phyloP scores from a whole-genome alignment of 139 green algal species.

The Chlamydomonas sphaeroides region DNA sequence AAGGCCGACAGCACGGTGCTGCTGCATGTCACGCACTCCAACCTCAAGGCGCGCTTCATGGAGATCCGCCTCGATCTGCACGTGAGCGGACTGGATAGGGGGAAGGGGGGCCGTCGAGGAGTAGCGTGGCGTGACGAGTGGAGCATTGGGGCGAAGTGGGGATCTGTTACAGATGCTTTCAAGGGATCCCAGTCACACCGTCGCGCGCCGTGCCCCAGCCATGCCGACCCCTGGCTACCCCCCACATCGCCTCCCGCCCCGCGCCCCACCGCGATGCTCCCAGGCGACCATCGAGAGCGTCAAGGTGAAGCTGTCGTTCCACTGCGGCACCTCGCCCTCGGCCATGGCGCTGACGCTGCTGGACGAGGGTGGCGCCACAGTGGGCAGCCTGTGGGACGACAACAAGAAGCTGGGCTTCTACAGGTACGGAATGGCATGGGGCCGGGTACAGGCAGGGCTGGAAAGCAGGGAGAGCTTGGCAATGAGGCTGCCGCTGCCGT shows the following conservation, averaged over 20 bases:
- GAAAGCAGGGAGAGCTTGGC: too few relatives aligned
- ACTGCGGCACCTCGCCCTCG: conserved; percentile 84
- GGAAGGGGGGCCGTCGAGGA: too few relatives aligned
- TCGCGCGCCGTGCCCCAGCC: neutral
- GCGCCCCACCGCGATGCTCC: too few relatives aligned
- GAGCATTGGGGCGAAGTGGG: too few relatives aligned
- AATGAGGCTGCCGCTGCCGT: too few relatives aligned
- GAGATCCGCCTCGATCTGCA: conserved; percentile 94
- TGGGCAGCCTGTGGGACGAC: conserved; percentile 72
- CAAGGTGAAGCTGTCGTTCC: conserved; percentile 91
- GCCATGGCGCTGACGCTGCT: conserved; percentile 89
- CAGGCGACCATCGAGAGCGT: conserved; percentile 81
- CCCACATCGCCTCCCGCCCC: neutral
- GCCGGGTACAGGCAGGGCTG: neutral
- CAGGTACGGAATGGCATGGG: conserved; percentile 3
- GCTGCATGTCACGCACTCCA: conserved; percentile 91
- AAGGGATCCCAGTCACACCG: neutral
- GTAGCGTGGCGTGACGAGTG: too few relatives aligned
- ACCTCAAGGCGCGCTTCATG: conserved; percentile 91
- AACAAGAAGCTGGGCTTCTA: conserved; percentile 93
- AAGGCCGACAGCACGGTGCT: conserved; percentile 87
- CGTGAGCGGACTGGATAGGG: too few relatives aligned
- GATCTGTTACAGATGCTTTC: too few relatives aligned
- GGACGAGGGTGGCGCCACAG: conserved; percentile 68
- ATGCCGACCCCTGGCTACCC: neutral